phyloP scores from a whole-genome alignment of 225 moss, liverwort and hornwort species.

The Pleurozium schreberi region DNA sequence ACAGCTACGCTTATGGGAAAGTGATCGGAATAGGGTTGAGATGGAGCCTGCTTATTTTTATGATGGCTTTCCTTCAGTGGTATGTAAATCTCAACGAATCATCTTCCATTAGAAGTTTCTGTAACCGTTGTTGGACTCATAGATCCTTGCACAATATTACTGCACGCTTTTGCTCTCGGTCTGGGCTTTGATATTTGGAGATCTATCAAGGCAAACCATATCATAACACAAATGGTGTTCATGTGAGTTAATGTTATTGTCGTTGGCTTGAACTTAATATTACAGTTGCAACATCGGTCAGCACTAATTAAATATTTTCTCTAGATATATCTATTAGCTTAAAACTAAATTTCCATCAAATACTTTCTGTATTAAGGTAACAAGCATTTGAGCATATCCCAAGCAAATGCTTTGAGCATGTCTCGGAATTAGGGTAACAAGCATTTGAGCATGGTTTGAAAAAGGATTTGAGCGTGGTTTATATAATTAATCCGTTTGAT shows the following conservation, averaged over 20 bases:
- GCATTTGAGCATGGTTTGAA: neutral
- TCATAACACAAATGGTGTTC: neutral
- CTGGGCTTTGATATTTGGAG: neutral
- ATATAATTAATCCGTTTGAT: neutral
- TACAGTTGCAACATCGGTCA: neutral
- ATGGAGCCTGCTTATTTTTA: constrained; percentile 55
- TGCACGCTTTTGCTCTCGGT: neutral
- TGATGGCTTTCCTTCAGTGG: constrained; percentile 69
- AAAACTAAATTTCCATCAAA: neutral
- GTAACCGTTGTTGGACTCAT: neutral
- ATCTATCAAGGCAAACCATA: neutral
- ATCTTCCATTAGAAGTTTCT: neutral
- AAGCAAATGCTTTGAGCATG: neutral
- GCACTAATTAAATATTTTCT: neutral
- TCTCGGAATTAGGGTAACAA: neutral
- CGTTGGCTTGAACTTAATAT: neutral
- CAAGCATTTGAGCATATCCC: neutral
- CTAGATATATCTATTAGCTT: neutral
- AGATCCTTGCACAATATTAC: neutral
- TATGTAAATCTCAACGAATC: constrained; percentile 6
- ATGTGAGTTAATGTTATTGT: neutral
- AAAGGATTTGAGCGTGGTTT: neutral
- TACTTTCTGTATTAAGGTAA: neutral
- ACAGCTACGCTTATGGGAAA: constrained; percentile 85
- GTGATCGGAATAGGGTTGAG: constrained; percentile 71